A percentile compares a stretch with the other conserved stretches of the same genome.
These are phyloP conservation scores for Meyerozyma elateridarum DNA, from an alignment of 1,139 yeast genomes.

Conservation along the genomic window DNA sequence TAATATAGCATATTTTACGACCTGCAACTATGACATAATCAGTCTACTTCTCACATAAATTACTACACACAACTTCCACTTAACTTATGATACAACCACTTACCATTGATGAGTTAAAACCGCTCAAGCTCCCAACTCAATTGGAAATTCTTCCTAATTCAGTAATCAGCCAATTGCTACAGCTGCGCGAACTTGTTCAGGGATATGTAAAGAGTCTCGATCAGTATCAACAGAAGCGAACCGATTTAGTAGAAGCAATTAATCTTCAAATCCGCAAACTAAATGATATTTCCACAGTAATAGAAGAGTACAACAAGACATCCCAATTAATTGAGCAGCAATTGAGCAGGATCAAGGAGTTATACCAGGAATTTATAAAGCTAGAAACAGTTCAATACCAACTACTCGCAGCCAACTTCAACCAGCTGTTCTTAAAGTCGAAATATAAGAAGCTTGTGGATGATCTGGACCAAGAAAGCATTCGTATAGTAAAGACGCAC, in stretches of 20 bases:
- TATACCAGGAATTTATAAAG: conserved; percentile 30
- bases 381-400: conserved; percentile 40
- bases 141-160: conserved; percentile 27
- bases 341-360: conserved; percentile 20
- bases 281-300: conserved; percentile 20
- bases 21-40: too few relatives aligned
- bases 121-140: conserved; percentile 27
- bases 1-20: too few relatives aligned
- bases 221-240: conserved; percentile 18
- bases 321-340: conserved; percentile 23
- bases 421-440: conserved; percentile 25
- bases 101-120: conserved; percentile 11
- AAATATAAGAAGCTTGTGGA: conserved; percentile 27
- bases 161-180: conserved; percentile 23
- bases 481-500: conserved; percentile 14
- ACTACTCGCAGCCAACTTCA: conserved; percentile 34
- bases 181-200: conserved; percentile 24
- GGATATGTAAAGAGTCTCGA: conserved; percentile 29
- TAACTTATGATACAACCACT: conserved; percentile 4
- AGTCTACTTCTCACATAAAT: too few relatives aligned
- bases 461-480: conserved; percentile 21
- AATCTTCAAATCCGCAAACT: conserved; percentile 19
- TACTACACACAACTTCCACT: too few relatives aligned
- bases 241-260: conserved; percentile 15
- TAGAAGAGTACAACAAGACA: conserved; percentile 24